These are phyloP conservation scores for Bipolaris victoriae DNA, from an alignment of 2,329 filamentous ascomycete genomes.

Conservation along the genomic window DNA sequence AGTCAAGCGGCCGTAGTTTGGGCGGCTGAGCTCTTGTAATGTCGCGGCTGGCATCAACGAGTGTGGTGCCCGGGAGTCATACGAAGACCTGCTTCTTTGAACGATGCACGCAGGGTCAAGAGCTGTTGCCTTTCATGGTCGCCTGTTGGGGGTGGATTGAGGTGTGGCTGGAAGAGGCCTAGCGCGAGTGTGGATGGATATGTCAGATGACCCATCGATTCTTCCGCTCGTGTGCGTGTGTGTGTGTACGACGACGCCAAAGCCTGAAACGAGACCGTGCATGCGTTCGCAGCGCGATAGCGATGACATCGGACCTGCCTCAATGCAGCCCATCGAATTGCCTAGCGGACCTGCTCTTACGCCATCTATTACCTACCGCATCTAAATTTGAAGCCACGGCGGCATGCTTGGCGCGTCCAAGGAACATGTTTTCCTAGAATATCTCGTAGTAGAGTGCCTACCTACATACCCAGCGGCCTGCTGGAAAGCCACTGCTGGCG, in stretches of 20 bases:
- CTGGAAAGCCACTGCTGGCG: not conserved
- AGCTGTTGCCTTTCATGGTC: conserved; percentile 30
- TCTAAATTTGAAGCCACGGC: not conserved
- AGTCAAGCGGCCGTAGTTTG: conserved; percentile 27
- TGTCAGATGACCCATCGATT: conserved; percentile 33
- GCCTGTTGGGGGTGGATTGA: conserved; percentile 25
- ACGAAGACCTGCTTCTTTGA: not conserved
- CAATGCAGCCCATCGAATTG: not conserved
- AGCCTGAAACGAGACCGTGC: conserved; percentile 5
- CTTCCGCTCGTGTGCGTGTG: conserved; percentile 8
- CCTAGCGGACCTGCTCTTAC: not conserved
- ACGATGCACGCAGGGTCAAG: conserved; percentile 13
- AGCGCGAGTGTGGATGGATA: conserved; percentile 15
- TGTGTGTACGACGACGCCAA: conserved; percentile 2
- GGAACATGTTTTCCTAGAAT: not conserved
- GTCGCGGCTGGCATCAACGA: conserved; percentile 20
- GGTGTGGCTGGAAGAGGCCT: conserved; percentile 25
- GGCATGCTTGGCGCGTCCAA: not conserved
- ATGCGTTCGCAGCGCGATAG: conserved; percentile 7
- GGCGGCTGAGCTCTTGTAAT: conserved; percentile 17
- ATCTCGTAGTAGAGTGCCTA: not conserved
- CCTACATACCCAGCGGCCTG: too few relatives aligned
- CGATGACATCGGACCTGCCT: not conserved
- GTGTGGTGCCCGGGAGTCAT: not conserved
- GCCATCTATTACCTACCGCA: not conserved